phyloP scores from a whole-genome alignment of 805 yeast genomes.

The Suhomyces kilbournensis region DNA sequence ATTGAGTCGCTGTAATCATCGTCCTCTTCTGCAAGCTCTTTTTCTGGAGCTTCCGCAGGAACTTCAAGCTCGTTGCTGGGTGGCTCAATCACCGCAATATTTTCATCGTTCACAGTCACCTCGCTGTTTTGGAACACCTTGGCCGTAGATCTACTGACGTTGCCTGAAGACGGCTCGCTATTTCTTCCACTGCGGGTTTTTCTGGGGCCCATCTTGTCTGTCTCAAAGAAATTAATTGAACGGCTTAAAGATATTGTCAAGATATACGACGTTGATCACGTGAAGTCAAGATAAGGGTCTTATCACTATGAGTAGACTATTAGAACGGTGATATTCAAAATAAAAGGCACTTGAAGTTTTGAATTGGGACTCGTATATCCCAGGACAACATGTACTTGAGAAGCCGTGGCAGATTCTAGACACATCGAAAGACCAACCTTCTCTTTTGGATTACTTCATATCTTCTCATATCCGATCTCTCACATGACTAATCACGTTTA shows the following conservation, averaged over 20 bases:
- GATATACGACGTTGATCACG: not conserved
- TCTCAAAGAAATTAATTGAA: not conserved
- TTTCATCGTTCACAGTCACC: not conserved
- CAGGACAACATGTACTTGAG: no score
- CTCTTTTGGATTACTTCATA: not conserved
- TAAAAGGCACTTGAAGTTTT: no score
- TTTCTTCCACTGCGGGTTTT: not conserved
- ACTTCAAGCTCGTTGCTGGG: not conserved
- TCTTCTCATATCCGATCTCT: not conserved
- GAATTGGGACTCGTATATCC: no score
- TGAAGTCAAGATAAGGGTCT: not conserved
- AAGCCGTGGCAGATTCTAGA: no score
- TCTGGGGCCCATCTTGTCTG: not conserved
- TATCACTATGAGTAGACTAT: not conserved
- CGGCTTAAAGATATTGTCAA: not conserved
- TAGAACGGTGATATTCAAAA: not conserved
- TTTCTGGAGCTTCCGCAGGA: not conserved
- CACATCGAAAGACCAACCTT: no score
- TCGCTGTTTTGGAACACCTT: slow-evolving; percentile 5
- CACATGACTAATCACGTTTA: not conserved
- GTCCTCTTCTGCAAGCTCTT: slow-evolving; percentile 1
- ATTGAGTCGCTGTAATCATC: slow-evolving; percentile 11
- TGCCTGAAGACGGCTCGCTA: not conserved
- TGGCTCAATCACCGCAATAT: not conserved
- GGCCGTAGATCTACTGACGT: slow-evolving; percentile 6